Percentiles rank a stretch among this genome's conserved stretches.
Conservation (phyloP, 2,329 filamentous ascomycete genomes). For the Scortechinia acanthostroma region DNA sequence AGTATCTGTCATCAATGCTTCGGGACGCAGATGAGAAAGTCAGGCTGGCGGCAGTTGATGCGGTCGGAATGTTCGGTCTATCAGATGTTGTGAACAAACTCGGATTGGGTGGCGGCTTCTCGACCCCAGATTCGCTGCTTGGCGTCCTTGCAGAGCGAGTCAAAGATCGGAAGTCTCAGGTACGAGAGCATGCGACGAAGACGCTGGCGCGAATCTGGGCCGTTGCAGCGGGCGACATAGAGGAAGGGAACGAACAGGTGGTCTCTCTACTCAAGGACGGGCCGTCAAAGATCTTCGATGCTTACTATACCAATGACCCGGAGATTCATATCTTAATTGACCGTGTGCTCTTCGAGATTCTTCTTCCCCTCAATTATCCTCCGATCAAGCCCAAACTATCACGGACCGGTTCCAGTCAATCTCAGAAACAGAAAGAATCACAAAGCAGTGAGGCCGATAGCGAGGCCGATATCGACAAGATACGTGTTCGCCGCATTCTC, state of each 20-base stretch:
- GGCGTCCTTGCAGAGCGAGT: slow-evolving; percentile 53
- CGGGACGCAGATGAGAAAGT: slow-evolving; percentile 59
- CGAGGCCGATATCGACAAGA: slow-evolving; percentile 47
- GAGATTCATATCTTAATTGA: slow-evolving; percentile 55
- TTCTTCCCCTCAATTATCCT: slow-evolving; percentile 55
- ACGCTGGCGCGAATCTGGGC: slow-evolving; percentile 58
- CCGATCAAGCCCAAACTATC: slow-evolving; percentile 50
- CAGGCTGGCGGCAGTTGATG: slow-evolving; percentile 51
- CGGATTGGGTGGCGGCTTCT: slow-evolving; percentile 50
- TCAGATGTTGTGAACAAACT: slow-evolving; percentile 50
- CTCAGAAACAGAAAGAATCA: slow-evolving; percentile 56
- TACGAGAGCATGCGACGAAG: slow-evolving; percentile 53
- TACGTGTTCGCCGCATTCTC: slow-evolving; percentile 53
- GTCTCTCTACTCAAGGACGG: slow-evolving; percentile 46
- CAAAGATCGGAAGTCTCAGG: slow-evolving; percentile 52
- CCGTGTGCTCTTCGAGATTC: slow-evolving; percentile 47
- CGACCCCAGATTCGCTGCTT: slow-evolving; percentile 47
- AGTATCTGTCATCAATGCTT: slow-evolving; percentile 38
- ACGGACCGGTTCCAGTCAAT: slow-evolving; percentile 51
- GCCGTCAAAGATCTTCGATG: slow-evolving; percentile 55
- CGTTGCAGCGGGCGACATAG: slow-evolving; percentile 57
- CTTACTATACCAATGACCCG: slow-evolving; percentile 55
- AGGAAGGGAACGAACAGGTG: slow-evolving; percentile 47
- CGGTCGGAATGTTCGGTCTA: slow-evolving; percentile 48
- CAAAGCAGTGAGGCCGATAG: slow-evolving; percentile 53